Percentiles rank a stretch among this genome's conserved stretches.
Evolutionary conservation across 73 alveolate genomes (phyloP).

Genomic region (Stentor roeselii): DNA sequence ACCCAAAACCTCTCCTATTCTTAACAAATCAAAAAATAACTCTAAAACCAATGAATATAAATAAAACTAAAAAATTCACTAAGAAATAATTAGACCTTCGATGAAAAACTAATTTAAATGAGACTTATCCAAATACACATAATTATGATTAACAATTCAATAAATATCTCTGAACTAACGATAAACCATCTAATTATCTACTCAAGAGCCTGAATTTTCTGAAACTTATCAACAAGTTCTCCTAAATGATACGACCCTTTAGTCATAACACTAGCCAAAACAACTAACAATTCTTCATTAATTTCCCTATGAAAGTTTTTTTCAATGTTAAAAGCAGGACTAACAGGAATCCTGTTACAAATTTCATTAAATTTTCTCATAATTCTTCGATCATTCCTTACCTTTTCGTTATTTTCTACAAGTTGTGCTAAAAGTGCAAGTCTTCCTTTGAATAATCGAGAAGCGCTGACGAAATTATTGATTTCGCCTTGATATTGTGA

Average conservation of each 20-base stretch:
- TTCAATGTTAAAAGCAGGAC: slow-evolving; percentile 29
- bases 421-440: slow-evolving; percentile 36
- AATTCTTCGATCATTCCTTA: slow-evolving; percentile 41
- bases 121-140: no score
- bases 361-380: slow-evolving; percentile 55
- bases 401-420: slow-evolving; percentile 45
- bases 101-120: no score
- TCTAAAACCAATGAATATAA: no score
- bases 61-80: no score
- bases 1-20: no score
- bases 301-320: slow-evolving; percentile 10
- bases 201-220: no score
- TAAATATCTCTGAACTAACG: no score
- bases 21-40: no score
- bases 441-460: slow-evolving; percentile 40
- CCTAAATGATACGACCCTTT: background rate
- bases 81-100: no score
- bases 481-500: slow-evolving; percentile 45
- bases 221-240: slow-evolving; percentile 13
- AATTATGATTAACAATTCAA: no score
- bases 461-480: slow-evolving; percentile 49
- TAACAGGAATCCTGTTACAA: slow-evolving; percentile 51
- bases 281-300: background rate
- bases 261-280: background rate
- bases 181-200: no score